Evolutionary conservation across 2,329 filamentous ascomycete genomes (phyloP).

Genomic region (Calonectria pteridis): DNA sequence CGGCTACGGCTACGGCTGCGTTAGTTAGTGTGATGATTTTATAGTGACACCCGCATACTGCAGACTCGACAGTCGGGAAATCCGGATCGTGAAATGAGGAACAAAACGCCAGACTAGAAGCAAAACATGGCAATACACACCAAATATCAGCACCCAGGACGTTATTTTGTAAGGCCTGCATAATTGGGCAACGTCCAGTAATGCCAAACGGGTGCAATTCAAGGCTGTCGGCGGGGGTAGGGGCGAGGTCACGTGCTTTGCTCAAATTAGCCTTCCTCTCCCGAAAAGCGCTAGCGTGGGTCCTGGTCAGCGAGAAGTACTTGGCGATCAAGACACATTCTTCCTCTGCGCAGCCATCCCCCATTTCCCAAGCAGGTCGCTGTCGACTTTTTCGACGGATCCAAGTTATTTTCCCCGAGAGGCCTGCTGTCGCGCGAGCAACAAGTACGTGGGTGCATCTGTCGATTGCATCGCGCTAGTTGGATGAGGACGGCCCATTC

Average conservation of each 20-base stretch:
- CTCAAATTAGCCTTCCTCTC: constrained; percentile 46
- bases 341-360: constrained; percentile 49
- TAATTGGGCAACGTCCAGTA: neutral
- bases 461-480: constrained; percentile 47
- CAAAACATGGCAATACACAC: neutral
- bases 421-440: constrained; percentile 39
- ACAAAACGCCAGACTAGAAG: neutral
- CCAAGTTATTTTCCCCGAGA: constrained; percentile 37
- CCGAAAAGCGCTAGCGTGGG: constrained; percentile 46
- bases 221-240: constrained; percentile 10
- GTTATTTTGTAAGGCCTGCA: neutral
- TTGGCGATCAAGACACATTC: constrained; percentile 56
- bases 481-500: constrained; percentile 49
- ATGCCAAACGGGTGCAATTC: neutral
- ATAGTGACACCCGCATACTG: constrained; percentile 4
- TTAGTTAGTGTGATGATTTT: constrained; percentile 5
- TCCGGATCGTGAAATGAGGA: neutral
- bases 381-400: constrained; percentile 36
- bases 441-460: constrained; percentile 38
- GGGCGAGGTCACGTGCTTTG: constrained; percentile 48
- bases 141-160: neutral
- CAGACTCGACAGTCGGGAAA: neutral
- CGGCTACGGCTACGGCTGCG: neutral
- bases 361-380: constrained; percentile 41
- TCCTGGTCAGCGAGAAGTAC: constrained; percentile 44